phyloP scores from a whole-genome alignment of 257 asterid species.

The Fraxinus anomala region DNA sequence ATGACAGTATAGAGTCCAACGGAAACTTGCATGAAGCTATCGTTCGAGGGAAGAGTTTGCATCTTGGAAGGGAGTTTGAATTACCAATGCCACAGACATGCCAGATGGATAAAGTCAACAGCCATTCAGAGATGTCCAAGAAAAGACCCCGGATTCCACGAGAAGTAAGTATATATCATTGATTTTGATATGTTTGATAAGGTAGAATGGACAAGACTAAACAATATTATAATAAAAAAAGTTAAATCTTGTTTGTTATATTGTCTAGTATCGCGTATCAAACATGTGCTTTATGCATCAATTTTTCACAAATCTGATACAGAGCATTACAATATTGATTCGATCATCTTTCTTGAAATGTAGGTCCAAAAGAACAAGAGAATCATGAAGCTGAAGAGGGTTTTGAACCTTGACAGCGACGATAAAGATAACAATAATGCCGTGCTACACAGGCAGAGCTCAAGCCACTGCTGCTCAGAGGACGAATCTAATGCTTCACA shows the following conservation, averaged over 20 bases:
- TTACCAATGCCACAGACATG: slow-evolving; percentile 20
- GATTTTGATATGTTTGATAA: background rate
- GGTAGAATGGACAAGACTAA: too few species aligned
- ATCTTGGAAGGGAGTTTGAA: background rate
- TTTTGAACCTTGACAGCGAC: slow-evolving; percentile 26
- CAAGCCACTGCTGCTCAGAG: slow-evolving; percentile 40
- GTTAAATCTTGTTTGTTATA: too few species aligned
- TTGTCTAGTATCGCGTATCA: too few species aligned
- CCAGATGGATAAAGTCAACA: slow-evolving; percentile 23
- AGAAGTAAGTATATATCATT: slow-evolving; percentile 26
- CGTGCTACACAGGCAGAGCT: slow-evolving; percentile 30
- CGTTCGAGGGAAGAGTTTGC: slow-evolving; percentile 24
- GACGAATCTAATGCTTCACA: slow-evolving; percentile 40
- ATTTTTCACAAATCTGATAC: background rate
- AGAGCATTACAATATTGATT: background rate
- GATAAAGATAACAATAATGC: slow-evolving; percentile 19
- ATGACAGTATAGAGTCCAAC: slow-evolving; percentile 36
- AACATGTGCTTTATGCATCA: too few species aligned
- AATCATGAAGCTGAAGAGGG: slow-evolving; percentile 36
- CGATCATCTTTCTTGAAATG: slow-evolving; percentile 16
- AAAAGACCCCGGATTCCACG: slow-evolving; percentile 50
- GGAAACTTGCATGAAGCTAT: slow-evolving; percentile 31
- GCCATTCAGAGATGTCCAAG: slow-evolving; percentile 37
- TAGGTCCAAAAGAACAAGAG: slow-evolving; percentile 48
- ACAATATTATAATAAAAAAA: too few species aligned